Evolutionary conservation across 495 filamentous ascomycete genomes (phyloP).

Genomic region (Hyaloscypha bicolor): DNA sequence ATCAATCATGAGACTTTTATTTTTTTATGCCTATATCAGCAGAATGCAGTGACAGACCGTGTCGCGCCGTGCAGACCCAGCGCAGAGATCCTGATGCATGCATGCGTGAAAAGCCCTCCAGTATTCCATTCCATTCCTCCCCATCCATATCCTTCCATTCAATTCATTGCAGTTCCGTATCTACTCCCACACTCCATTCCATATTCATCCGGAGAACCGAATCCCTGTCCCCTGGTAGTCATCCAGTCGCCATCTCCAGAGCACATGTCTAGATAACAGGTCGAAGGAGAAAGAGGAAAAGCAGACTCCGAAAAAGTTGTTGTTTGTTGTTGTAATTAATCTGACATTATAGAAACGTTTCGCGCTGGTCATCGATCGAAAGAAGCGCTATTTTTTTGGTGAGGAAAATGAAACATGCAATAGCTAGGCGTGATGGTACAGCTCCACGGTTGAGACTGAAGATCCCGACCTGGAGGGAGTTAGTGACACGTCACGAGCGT

Average conservation of each 20-base stretch:
- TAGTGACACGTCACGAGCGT: background rate
- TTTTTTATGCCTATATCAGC: conserved; percentile 7
- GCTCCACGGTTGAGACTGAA: conserved; percentile 6
- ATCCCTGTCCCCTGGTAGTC: background rate
- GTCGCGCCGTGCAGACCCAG: background rate
- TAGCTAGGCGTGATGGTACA: conserved; percentile 14
- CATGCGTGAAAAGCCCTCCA: background rate
- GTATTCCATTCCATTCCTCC: background rate
- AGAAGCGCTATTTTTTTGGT: conserved; percentile 22
- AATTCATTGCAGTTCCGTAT: conserved; percentile 8
- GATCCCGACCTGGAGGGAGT: background rate
- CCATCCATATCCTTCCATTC: background rate
- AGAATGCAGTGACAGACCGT: background rate
- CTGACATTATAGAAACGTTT: conserved; percentile 21
- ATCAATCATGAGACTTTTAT: conserved; percentile 21
- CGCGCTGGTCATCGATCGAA: background rate
- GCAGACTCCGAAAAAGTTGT: background rate
- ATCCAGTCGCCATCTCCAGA: background rate
- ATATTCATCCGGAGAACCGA: conserved; percentile 2
- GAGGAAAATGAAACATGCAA: conserved; percentile 13
- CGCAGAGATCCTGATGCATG: background rate
- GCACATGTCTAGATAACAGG: background rate
- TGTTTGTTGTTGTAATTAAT: conserved; percentile 10
- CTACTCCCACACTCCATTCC: conserved; percentile 21
- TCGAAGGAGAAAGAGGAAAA: background rate